Percentiles rank a stretch among this genome's conserved stretches.
Evolutionary conservation across 441 rosid genomes (phyloP).

Genomic region (Raphanus hybrid): DNA sequence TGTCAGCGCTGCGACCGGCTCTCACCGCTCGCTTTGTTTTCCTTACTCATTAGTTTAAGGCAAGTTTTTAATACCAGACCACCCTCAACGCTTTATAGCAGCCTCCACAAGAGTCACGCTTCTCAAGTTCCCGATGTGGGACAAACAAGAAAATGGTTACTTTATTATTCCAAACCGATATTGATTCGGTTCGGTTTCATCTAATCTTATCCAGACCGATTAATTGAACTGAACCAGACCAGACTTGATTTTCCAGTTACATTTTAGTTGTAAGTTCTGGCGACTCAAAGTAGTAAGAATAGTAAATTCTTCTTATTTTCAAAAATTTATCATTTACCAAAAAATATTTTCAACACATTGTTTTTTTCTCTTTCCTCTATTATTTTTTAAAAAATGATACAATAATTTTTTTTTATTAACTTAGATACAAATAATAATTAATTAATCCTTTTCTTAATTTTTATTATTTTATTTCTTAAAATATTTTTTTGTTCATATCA

Average conservation of each 20-base stretch:
- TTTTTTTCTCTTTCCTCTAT: no score
- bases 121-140: slow-evolving; percentile 25
- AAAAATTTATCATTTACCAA: no score
- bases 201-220: background rate
- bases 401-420: no score
- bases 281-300: no score
- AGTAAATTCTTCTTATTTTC: no score
- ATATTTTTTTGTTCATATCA: no score
- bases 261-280: background rate
- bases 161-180: background rate
- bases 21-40: slow-evolving; percentile 88
- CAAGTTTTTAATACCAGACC: background rate
- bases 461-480: no score
- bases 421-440: no score
- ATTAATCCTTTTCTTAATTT: no score
- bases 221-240: background rate
- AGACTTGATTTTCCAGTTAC: background rate
- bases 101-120: background rate
- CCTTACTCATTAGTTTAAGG: slow-evolving; percentile 99
- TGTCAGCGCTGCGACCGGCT: slow-evolving; percentile 64
- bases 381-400: background rate
- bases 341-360: no score
- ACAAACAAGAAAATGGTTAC: background rate
- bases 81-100: background rate
- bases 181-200: background rate